phyloP scores from a whole-genome alignment of 495 filamentous ascomycete genomes.

The Beverwykella pulmonaria region DNA sequence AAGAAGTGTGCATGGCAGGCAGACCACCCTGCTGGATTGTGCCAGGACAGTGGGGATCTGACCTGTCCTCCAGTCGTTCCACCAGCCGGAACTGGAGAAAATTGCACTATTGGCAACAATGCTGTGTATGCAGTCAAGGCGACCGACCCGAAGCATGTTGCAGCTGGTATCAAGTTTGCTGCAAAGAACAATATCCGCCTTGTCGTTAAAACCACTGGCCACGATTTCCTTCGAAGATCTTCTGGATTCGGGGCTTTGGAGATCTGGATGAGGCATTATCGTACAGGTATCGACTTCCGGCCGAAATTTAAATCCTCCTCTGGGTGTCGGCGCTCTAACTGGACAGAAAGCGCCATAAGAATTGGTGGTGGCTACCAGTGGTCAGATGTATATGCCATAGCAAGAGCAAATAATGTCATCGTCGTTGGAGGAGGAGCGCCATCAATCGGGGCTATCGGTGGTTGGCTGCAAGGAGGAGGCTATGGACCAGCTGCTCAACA shows the following conservation, averaged over 20 bases:
- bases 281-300: not conserved
- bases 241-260: not conserved
- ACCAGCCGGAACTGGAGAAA: not conserved
- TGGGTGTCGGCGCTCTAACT: not conserved
- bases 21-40: not conserved
- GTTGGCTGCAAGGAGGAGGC: not conserved
- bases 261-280: not conserved
- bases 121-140: constrained; percentile 62
- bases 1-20: not conserved
- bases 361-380: not conserved
- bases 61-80: not conserved
- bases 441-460: not conserved
- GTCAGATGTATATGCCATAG: not conserved
- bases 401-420: not conserved
- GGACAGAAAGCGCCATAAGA: not conserved
- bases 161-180: constrained; percentile 64
- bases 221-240: constrained; percentile 37
- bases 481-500: not conserved
- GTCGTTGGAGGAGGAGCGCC: not conserved
- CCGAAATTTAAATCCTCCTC: not conserved
- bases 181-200: constrained; percentile 60
- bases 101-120: constrained; percentile 60
- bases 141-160: constrained; percentile 57
- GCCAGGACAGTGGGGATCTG: not conserved
- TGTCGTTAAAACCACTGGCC: constrained; percentile 71